Base-by-base conservation (phyloP, 2,329 filamentous ascomycete genomes). In the Tolypocladium cylindrosporum region DNA sequence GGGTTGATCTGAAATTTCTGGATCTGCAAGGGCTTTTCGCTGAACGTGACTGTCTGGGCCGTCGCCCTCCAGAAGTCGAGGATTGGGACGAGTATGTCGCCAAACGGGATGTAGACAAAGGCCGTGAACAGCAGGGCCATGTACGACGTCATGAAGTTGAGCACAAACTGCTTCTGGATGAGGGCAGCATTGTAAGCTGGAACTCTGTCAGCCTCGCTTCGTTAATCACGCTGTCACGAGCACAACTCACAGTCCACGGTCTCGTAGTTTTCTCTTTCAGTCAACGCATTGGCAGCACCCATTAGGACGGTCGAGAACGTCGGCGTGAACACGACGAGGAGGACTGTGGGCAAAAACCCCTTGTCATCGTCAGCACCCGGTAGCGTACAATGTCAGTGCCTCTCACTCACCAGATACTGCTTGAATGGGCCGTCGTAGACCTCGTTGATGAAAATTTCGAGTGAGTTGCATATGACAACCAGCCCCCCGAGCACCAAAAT, bases 91-190 rank as follows among this genome's bases (percentile, higher is more conserved):
- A 99, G 83, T 52, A 91, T 73, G 60, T 86, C 84, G 16, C 90
- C 93, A 66, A 97, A 97, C 0, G 93, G 93, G 24, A 96, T 90
- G 67, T 97, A 97, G 61, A 97, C 85, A 65, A 97, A 97, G 0
- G 92, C 90, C 0, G 92, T 97, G 21, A 97, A 81, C 68, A 96
- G 87, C n/a, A 95, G 87, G 1, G 91, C 89, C 56, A 96, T 85
- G 70, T 97, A 97, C 0, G 92, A 96, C 7, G 91, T 96, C 73
- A 97, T 93, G 74, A 97, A 96, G 76, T 97, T 96, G 67, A 97
- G 83, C 16, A 97, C 86, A 67, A 99, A 97, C 40, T 96, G 88
- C 77, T 99, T 99, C 59, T 90, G 86, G 0, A 94, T 90, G 68
- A 96, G 83, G 1, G 92, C 89, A 24, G 89, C 84, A 60, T 96